Base-by-base conservation (phyloP, 208 protist genomes). In the Crithidia sp. region DNA sequence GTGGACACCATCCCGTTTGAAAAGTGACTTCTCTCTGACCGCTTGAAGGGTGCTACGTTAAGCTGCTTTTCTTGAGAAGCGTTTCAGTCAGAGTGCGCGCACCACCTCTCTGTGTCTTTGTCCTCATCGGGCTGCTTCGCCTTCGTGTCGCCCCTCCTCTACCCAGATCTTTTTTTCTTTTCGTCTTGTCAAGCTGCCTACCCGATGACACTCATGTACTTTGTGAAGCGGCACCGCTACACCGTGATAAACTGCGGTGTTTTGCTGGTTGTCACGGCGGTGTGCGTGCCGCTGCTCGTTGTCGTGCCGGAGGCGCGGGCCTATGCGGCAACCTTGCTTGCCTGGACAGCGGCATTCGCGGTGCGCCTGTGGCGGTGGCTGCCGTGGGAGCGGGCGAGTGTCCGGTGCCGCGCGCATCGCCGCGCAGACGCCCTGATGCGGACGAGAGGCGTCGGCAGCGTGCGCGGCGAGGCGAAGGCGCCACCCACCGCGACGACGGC, bases 201-300 rank as follows among this genome's bases (percentile, higher is more conserved):
- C 36, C 12, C 28, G 13, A 63, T 66, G 47, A 0, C 47, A 5
- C 8, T 66, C 14, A 37, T 36, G 37, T 43, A 10, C 50, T 67
- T 71, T 6, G 43, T 78, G 36, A 28, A 45, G 39, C 39, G 4
- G 16, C 58, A 78, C 45, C 74, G 49, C 52, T 55, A 73, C 53
- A 28, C 10, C 28, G 54, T 63, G 5, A 61, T 73, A 41, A 8
- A 64, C 44, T 53, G 9, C 13, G 47, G 37, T 0, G 36, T 73
- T 4, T 50, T 78, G 66, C 5, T 53, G 8, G 13, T 67, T 7
- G 43, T 62, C 10, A 43, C 68, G 59, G 60, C 40, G 8, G 74
- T 73, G 7, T 78, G 74, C 39, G 66, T 78, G 14, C 74, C 74
- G 17, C 58, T 78, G 8, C 66, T 78, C 40, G 57, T 57, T 7